A percentile compares a stretch with the other conserved stretches of the same genome.
phyloP scores from a whole-genome alignment of 495 filamentous ascomycete species.

The Talaromyces thailandensis region DNA sequence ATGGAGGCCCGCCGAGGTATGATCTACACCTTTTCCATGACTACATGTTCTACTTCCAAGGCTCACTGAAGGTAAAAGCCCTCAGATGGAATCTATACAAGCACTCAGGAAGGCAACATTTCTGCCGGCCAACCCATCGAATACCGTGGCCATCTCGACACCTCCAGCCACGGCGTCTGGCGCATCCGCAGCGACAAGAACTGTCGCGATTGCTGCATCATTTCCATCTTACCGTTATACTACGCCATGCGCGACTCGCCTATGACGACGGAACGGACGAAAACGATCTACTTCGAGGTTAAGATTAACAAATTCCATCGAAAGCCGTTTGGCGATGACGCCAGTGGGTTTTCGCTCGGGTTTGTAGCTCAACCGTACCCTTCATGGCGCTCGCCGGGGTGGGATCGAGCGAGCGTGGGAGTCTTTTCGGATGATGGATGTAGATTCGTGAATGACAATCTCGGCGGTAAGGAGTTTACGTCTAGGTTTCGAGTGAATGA shows the following conservation, averaged over 20 bases:
- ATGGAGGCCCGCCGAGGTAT: constrained; percentile 34
- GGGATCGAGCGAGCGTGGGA: constrained; percentile 78
- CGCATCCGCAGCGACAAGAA: constrained; percentile 29
- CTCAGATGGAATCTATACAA: constrained; percentile 26
- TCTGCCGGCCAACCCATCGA: constrained; percentile 35
- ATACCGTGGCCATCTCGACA: constrained; percentile 33
- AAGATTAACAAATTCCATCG: constrained; percentile 36
- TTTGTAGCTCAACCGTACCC: constrained; percentile 79
- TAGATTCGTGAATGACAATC: constrained; percentile 77
- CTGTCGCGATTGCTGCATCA: constrained; percentile 35
- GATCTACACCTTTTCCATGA: background rate
- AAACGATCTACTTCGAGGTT: constrained; percentile 76
- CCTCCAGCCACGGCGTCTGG: constrained; percentile 30
- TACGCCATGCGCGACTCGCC: constrained; percentile 61
- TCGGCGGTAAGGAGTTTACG: constrained; percentile 71
- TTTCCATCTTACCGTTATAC: constrained; percentile 69
- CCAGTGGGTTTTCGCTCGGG: constrained; percentile 65
- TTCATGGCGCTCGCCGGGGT: constrained; percentile 78
- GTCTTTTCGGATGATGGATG: constrained; percentile 90
- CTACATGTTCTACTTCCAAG: background rate
- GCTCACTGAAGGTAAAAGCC: constrained; percentile 16
- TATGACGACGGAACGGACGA: constrained; percentile 37
- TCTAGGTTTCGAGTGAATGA: constrained; percentile 42
- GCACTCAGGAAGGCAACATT: constrained; percentile 33
- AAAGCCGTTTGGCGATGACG: constrained; percentile 22